phyloP scores from a whole-genome alignment of 441 rosid genomes.

The Jatropha podagrica region DNA sequence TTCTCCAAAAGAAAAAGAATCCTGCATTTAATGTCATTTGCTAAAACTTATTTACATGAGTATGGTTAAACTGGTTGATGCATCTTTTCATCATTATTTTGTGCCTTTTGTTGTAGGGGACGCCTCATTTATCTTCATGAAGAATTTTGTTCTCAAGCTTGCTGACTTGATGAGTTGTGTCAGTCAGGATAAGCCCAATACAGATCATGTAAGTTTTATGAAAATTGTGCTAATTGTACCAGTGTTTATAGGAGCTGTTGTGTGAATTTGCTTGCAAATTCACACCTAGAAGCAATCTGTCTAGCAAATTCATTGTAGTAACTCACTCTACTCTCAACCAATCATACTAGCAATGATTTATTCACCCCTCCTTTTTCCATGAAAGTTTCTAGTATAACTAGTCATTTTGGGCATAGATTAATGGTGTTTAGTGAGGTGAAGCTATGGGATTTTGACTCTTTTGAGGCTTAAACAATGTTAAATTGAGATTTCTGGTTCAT shows the following conservation, averaged over 20 bases:
- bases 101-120: slow-evolving; percentile 44
- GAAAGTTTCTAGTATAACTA: background rate
- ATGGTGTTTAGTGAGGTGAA: background rate
- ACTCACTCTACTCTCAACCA: background rate
- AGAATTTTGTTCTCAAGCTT: slow-evolving; percentile 59
- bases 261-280: slow-evolving; percentile 1
- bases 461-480: background rate
- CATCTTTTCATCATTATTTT: slow-evolving; percentile 7
- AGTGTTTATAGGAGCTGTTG: background rate
- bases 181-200: slow-evolving; percentile 33
- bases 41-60: background rate
- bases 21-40: background rate
- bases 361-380: background rate
- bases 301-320: background rate
- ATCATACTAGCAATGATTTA: background rate
- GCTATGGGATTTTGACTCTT: background rate
- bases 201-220: slow-evolving; percentile 53
- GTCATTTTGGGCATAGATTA: background rate
- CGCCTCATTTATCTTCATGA: slow-evolving; percentile 57
- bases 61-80: slow-evolving; percentile 4
- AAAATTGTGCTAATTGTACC: slow-evolving; percentile 1
- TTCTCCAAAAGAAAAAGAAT: background rate
- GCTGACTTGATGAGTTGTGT: slow-evolving; percentile 53
- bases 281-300: background rate
- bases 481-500: slow-evolving; percentile 7